Evolutionary conservation across 2,329 filamentous ascomycete species (phyloP).

Genomic region (Nemania sp.): DNA sequence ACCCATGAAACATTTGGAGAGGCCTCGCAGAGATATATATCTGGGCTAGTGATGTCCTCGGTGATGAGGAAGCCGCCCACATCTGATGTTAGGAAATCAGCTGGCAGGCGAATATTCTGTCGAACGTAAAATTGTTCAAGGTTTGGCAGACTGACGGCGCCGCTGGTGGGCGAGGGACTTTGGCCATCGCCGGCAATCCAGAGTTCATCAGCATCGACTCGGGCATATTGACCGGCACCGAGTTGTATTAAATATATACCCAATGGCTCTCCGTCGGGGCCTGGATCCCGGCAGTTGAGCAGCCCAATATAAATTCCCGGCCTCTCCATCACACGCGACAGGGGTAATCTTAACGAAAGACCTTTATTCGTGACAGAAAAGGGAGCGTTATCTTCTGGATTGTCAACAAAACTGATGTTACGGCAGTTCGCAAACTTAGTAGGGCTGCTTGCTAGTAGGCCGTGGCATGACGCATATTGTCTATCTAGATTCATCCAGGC

Average conservation of each 20-base stretch:
- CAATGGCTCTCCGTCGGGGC: conserved; percentile 7
- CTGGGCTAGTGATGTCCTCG: conserved; percentile 13
- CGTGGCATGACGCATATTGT: conserved; percentile 12
- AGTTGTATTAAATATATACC: conserved; percentile 12
- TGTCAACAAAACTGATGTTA: conserved; percentile 21
- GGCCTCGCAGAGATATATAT: conserved; percentile 9
- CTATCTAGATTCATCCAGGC: conserved; percentile 22
- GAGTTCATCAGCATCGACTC: conserved; percentile 18
- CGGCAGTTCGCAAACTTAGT: not conserved
- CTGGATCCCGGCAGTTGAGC: conserved; percentile 22
- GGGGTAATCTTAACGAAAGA: conserved; percentile 16
- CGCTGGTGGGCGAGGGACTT: not conserved
- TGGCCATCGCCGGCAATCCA: not conserved
- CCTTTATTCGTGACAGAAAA: conserved; percentile 29
- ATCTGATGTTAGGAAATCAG: conserved; percentile 8
- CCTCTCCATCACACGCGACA: conserved; percentile 8
- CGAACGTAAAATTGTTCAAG: conserved; percentile 19
- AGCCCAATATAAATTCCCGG: conserved; percentile 15
- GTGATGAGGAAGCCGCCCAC: conserved; percentile 16
- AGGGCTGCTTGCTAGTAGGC: conserved; percentile 15
- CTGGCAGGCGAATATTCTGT: conserved; percentile 20
- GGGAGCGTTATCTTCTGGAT: conserved; percentile 18
- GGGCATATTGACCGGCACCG: conserved; percentile 11
- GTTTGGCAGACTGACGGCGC: not conserved
- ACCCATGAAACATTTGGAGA: conserved; percentile 10